Evolutionary conservation across 805 yeast species (phyloP), one percentile per base, ranked within the genome.

Genomic region (Tanozyma kutaoensis): DNA sequence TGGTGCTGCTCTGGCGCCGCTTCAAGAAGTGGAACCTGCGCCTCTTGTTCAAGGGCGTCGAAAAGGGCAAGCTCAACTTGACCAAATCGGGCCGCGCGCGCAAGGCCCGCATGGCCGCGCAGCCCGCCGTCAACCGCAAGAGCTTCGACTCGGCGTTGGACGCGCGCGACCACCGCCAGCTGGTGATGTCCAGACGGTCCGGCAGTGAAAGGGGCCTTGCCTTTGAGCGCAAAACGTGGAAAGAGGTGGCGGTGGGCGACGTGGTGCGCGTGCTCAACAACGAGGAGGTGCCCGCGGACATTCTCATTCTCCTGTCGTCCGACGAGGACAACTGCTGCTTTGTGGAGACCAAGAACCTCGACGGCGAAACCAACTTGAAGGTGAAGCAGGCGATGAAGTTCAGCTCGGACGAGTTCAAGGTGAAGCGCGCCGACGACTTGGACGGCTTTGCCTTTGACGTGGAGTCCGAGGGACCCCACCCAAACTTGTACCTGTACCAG

Each of bases 401-500:
- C 40, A 66, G 76, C 20, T 53, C 68, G 11, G 58, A 53, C 19
- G 58, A 69, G 11, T 54, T 62, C 33, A 66, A 60, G 28, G 42
- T 59, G 8, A 31, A 29, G 12, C 41, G 43, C 22, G 64, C 64
- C 5, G 58, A 55, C 30, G 62, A 58, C 32, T 53, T 69, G 28
- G 62, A 61, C 35, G n/a, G n/a, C n/a, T 15, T 15, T 15, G 17
- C 17, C 7, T 77, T 77, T 38, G 69, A 76, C 68, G 52, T 79
- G n/a, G 82, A 79, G 38, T 69, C 79, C 55, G 91, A 80, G 52
- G 88, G 85, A 6, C 93, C 93, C 11, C 84, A 79, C 48, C 67
- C 85, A 1, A 78, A 77, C 44, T 55, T 80, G 36, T 80, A 80
- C 48, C 64, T 74, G 23, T 80, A 78, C 42, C 80, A 77, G 46